Conservation (phyloP, 257 asterid genomes). For the Prunella vulgaris region DNA sequence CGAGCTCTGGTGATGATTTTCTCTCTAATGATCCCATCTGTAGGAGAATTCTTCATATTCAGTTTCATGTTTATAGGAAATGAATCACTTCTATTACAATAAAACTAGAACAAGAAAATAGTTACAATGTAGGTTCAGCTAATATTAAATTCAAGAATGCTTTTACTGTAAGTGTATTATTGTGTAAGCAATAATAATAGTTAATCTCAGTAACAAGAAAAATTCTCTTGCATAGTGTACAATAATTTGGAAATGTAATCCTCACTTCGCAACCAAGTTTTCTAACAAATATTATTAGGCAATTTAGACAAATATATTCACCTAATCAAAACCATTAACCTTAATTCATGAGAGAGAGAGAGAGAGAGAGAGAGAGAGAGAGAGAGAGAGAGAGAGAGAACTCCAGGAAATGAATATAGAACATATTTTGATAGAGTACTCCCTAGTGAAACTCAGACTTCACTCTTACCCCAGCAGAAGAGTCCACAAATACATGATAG, state of each 20-base stretch:
- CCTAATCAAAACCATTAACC: neutral
- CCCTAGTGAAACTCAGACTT: neutral
- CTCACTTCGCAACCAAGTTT: neutral
- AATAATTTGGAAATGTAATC: neutral
- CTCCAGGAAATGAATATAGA: neutral
- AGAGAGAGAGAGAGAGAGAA: neutral
- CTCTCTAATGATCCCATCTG: conserved; percentile 67
- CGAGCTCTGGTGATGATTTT: conserved; percentile 45
- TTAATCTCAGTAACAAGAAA: neutral
- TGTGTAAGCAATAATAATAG: neutral
- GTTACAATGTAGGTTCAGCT: neutral
- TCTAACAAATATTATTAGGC: neutral
- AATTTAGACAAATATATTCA: neutral
- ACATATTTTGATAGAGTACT: neutral
- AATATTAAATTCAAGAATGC: neutral
- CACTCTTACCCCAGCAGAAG: neutral
- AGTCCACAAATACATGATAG: neutral
- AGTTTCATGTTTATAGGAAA: neutral
- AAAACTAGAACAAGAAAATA: conserved; percentile 3
- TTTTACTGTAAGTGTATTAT: neutral
- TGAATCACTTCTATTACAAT: neutral
- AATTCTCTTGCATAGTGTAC: neutral
- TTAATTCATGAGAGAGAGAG: neutral
- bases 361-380: neutral
- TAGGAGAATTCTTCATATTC: conserved; percentile 25